phyloP scores from a whole-genome alignment of 345 rosid genomes.

The Euphorbia tirucalli region DNA sequence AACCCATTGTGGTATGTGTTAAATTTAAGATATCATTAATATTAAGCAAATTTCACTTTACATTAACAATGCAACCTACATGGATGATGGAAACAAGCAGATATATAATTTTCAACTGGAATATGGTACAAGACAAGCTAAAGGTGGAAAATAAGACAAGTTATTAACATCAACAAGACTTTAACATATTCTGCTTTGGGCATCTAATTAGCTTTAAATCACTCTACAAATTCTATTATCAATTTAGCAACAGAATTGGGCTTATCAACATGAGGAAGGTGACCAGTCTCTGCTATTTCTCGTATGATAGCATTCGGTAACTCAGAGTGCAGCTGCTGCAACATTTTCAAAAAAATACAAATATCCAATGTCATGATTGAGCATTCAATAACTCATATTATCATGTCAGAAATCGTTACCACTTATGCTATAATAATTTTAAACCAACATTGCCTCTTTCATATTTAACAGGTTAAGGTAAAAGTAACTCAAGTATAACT shows the following conservation, averaged over 20 bases:
- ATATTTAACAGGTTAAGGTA: not conserved
- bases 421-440: too few species aligned
- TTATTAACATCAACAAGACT: not conserved
- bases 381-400: too few species aligned
- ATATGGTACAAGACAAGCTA: too few species aligned
- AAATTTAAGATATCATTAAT: too few species aligned
- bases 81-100: too few species aligned
- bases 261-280: constrained; percentile 79
- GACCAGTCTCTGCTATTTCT: constrained; percentile 55
- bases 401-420: too few species aligned
- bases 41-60: too few species aligned
- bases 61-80: too few species aligned
- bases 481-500: constrained; percentile 2
- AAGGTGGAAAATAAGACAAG: too few species aligned
- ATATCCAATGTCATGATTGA: not conserved
- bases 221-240: constrained; percentile 44
- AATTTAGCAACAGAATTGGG: constrained; percentile 51
- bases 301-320: constrained; percentile 49
- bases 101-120: too few species aligned
- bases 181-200: not conserved
- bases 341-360: not conserved
- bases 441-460: not conserved
- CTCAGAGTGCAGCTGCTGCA: constrained; percentile 64
- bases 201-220: not conserved
- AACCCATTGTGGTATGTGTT: too few species aligned